Conservation (phyloP, 768 basidiomycete genomes). For the Tylopilus plumbeoviolaceoides region DNA sequence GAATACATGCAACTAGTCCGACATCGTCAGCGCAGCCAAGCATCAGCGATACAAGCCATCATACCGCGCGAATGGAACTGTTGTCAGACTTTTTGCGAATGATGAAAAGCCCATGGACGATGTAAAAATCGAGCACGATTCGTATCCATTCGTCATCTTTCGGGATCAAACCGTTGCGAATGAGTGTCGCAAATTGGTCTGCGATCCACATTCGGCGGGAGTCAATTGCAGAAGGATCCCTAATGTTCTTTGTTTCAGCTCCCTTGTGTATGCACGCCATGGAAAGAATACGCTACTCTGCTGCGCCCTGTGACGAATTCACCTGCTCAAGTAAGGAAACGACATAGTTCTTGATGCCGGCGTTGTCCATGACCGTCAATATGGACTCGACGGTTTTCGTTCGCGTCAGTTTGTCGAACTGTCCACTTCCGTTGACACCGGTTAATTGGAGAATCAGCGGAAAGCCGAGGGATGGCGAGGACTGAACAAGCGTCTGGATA, state of each 20-base stretch:
- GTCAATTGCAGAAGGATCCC: conserved; percentile 46
- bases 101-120: conserved; percentile 76
- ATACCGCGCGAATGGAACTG: conserved; percentile 53
- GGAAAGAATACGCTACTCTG: conserved; percentile 37
- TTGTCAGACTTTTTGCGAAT: conserved; percentile 72
- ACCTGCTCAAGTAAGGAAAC: conserved; percentile 63
- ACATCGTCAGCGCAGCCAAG: background rate
- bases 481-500: conserved; percentile 70
- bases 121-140: conserved; percentile 74
- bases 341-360: conserved; percentile 77
- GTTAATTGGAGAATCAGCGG: conserved; percentile 82
- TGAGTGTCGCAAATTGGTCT: conserved; percentile 76
- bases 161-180: conserved; percentile 76
- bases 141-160: conserved; percentile 78
- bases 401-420: conserved; percentile 89
- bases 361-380: conserved; percentile 63
- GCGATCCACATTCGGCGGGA: conserved; percentile 75
- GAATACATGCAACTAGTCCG: conserved; percentile 45
- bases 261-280: background rate
- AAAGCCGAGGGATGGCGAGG: conserved; percentile 77
- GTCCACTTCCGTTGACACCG: conserved; percentile 74
- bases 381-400: conserved; percentile 91
- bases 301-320: conserved; percentile 41
- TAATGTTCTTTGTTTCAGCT: conserved; percentile 24
- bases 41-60: conserved; percentile 25